Evolutionary conservation across 1,284 basidiomycete species (phyloP).

Genomic region (Naganishia sp.): DNA sequence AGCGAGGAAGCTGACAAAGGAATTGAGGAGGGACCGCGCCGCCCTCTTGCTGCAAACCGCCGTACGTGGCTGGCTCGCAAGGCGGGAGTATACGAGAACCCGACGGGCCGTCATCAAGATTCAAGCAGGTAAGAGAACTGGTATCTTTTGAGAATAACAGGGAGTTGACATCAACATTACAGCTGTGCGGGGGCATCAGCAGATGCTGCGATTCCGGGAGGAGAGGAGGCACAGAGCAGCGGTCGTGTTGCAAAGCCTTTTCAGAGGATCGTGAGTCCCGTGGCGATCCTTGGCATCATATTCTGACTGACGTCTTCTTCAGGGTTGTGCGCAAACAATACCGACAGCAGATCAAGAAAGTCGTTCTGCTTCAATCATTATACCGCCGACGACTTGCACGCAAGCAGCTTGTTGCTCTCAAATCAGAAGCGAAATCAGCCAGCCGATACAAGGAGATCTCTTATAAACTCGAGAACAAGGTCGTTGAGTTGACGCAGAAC

Average conservation of each 20-base stretch:
- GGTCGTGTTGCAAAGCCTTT: constrained; percentile 75
- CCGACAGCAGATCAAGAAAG: constrained; percentile 67
- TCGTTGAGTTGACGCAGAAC: constrained; percentile 96
- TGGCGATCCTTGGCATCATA: background rate
- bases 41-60: constrained; percentile 76
- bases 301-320: constrained; percentile 21
- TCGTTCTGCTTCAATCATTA: constrained; percentile 88
- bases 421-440: constrained; percentile 90
- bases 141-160: background rate
- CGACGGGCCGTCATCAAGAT: constrained; percentile 68
- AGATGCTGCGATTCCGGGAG: constrained; percentile 67
- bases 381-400: constrained; percentile 85
- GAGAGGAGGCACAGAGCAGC: constrained; percentile 69
- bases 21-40: constrained; percentile 71
- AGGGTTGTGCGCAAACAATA: constrained; percentile 70
- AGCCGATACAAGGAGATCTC: constrained; percentile 99
- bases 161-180: constrained; percentile 26
- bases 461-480: constrained; percentile 97
- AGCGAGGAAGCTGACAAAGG: constrained; percentile 71
- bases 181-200: constrained; percentile 79
- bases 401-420: constrained; percentile 78
- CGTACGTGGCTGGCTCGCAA: constrained; percentile 71
- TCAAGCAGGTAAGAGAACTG: constrained; percentile 73
- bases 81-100: constrained; percentile 68
- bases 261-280: constrained; percentile 76